Evolutionary conservation across 23 red algal genomes (phyloP), one percentile per base, ranked within the genome.

Genomic region (Pyropia yezoensis): DNA sequence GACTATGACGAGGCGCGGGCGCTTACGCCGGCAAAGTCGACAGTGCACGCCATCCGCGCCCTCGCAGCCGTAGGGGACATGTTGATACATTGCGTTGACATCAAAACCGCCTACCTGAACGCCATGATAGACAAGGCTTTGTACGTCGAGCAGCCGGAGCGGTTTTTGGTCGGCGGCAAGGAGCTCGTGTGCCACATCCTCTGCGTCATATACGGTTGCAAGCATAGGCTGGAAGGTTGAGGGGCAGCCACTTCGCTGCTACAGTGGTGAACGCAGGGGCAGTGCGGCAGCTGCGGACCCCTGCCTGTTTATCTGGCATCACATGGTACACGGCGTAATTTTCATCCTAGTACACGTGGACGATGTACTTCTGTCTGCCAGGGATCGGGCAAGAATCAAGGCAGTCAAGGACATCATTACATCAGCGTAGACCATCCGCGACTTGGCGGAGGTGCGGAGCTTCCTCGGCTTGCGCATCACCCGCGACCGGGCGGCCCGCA

Each of bases 91-190:
- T 39, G 65, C 24, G 27, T 76, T 25, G 80, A 85, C 30, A 62
- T 85, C 62, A 75, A 39, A 32, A 85, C 80, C 1, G 69, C 24
- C 59, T n/a, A n/a, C n/a, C n/a, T n/a, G n/a, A n/a, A n/a, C n/a
- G n/a, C n/a, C n/a, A n/a, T n/a, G n/a, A n/a, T 85, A 52, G 62
- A 69, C 52, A 59, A 75, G 14, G 54, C 52, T 1, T 23, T 85
- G 1, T 85, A 63, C 24, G 56, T 33, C 2, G 6, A 33, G 30
- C 30, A 33, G 30, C 30, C 30, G 6, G 6, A 33, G 30, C 2
- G 6, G 30, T 33, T 33, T 33, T 2, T 3, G 30, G 2, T 6
- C 2, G 30, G 30, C 30, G 30, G 30, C 6, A 2, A 2, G 6
- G 2, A 6, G 2, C 2, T 33, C 30, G 30, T 33, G 2, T 33